Conservation (phyloP, 805 yeast genomes). For the Pichia gijzeniarum region DNA sequence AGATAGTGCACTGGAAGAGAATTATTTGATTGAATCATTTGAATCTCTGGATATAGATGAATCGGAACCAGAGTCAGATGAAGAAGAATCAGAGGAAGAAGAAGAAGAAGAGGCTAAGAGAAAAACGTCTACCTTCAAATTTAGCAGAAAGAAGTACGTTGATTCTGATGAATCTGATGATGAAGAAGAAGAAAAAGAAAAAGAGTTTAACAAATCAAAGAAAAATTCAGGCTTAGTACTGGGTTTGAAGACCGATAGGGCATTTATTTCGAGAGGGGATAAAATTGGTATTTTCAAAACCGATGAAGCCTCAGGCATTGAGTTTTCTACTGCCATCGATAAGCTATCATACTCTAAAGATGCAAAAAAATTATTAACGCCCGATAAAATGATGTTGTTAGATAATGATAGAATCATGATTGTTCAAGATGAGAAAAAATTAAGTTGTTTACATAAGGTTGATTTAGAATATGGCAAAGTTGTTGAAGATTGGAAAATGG, state of each 20-base stretch:
- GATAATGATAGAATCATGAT: conserved; percentile 65
- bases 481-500: conserved; percentile 78
- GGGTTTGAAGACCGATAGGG: conserved; percentile 61
- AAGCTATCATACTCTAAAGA: conserved; percentile 49
- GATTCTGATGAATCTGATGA: conserved; percentile 38
- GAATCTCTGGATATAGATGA: conserved; percentile 32
- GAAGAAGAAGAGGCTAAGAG: conserved; percentile 28
- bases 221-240: conserved; percentile 61
- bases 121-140: not conserved
- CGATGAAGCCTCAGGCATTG: conserved; percentile 38
- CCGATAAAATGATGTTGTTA: conserved; percentile 69
- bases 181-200: conserved; percentile 35
- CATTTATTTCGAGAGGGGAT: conserved; percentile 75
- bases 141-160: conserved; percentile 3
- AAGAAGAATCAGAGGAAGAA: conserved; percentile 27
- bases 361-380: conserved; percentile 36
- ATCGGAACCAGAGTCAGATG: conserved; percentile 28
- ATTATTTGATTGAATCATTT: conserved; percentile 51
- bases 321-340: conserved; percentile 63
- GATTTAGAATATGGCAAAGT: conserved; percentile 74
- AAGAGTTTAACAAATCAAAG: conserved; percentile 23
- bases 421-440: conserved; percentile 46
- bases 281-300: conserved; percentile 75
- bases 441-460: conserved; percentile 54
- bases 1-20: conserved; percentile 39